Evolutionary conservation across 805 yeast genomes (phyloP), one percentile per base, ranked within the genome.

Genomic region (Kodamaea hsintzibuensis): DNA sequence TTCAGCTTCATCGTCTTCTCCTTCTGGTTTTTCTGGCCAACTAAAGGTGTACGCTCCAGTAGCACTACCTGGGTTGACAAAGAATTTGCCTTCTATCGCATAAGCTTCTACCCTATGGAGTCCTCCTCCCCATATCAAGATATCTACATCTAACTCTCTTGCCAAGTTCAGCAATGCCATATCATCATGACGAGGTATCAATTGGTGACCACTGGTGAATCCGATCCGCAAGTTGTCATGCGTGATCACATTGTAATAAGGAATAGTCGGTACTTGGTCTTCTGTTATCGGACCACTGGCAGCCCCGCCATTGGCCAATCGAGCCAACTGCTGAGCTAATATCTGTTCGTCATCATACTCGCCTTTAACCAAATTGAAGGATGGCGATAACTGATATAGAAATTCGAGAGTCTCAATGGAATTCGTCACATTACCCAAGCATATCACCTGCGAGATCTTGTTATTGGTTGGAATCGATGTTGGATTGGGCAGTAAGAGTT

Each of bases 1-100:
- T n/a, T 59, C 62, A 19, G 56, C 63, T 1, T 66, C 71, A 3
- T 66, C 73, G 2, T 79, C 77, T 2, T 80, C 85, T 1, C 65
- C 71, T 16, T 80, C 83, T 1, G 77, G 79, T 6, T 75, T 78
- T 54, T 85, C 85, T 72, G 85, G 83, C 62, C 85, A 86, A 49
- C 68, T 72, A 33, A 88, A 80, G 43, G 81, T 80, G 59, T 81
- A 83, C 0, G 98, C 97, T 22, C 99, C 99, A 0, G 98, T 92
- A 42, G 96, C 96, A 65, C 96, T 88, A 0, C 99, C 99, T 0
- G 99, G 98, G 67, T 90, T 93, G n/a, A 95, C 81, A 64, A 95
- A 95, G 68, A 92, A 90, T 70, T 89, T 90, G 18, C 96, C 96
- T 59, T 91, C 98, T 54, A 92, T 73, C 8, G 95, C 89, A 64